Percentiles rank a stretch among this genome's conserved stretches.
Conservation (phyloP, 73 alveolate genomes). For the Paramecium bursaria region DNA sequence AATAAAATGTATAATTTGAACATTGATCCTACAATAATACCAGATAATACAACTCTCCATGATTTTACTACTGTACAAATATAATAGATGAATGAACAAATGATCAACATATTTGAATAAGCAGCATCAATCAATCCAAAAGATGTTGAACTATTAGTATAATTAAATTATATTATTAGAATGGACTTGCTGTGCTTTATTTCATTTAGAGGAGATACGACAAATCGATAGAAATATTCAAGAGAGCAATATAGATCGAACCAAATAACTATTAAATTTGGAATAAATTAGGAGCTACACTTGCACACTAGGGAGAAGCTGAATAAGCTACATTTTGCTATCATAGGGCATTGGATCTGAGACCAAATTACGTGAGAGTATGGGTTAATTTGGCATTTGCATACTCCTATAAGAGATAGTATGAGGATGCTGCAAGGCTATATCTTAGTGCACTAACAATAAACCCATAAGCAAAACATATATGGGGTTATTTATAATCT, state of each 20-base stretch:
- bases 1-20: slow-evolving; percentile 28
- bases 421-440: slow-evolving; percentile 76
- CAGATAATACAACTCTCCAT: slow-evolving; percentile 26
- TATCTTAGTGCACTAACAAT: slow-evolving; percentile 85
- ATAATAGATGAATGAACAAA: slow-evolving; percentile 53
- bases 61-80: slow-evolving; percentile 47
- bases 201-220: slow-evolving; percentile 79
- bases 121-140: slow-evolving; percentile 77
- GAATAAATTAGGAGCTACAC: slow-evolving; percentile 94
- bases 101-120: slow-evolving; percentile 67
- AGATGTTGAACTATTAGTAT: slow-evolving; percentile 68
- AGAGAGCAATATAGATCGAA: slow-evolving; percentile 76
- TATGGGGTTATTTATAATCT: slow-evolving; percentile 85
- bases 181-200: slow-evolving; percentile 72
- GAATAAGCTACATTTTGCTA: slow-evolving; percentile 81
- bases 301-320: slow-evolving; percentile 80
- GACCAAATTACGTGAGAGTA: slow-evolving; percentile 92
- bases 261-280: slow-evolving; percentile 88
- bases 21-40: slow-evolving; percentile 28
- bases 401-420: slow-evolving; percentile 73
- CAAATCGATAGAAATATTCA: slow-evolving; percentile 75
- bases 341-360: slow-evolving; percentile 82
- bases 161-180: background rate
- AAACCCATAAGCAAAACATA: slow-evolving; percentile 85
- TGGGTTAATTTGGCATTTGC: slow-evolving; percentile 93